Evolutionary conservation across 352 stramenopile species (phyloP), one percentile per base, ranked within the genome.

Genomic region (Lagenidium sp.): DNA sequence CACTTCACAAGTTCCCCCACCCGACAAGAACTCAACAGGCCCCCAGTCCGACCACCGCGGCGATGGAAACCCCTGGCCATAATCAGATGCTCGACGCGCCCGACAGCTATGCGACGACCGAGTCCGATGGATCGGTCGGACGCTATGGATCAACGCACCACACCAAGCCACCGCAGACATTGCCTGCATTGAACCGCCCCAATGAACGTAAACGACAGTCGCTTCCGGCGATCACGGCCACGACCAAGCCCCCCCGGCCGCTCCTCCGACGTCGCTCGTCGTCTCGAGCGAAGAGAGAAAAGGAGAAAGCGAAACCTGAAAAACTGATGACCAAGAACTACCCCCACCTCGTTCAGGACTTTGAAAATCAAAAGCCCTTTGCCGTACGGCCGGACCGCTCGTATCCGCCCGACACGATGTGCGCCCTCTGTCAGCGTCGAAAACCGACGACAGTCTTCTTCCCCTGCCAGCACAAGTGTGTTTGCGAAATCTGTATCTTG

Each of bases 381-480:
- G 72, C 60, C 28, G 63, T 61, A 13, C 64, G 46, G 6, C 53
- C 57, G 4, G 62, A 81, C 39, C 62, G 69, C 21, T 56, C 55
- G 29, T 86, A 76, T 24, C 52, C 54, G 4, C 10, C 16, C 6
- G 55, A 68, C 6, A 65, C 60, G 5, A 43, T 49, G 8, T 86
- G 73, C 22, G 60, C 76, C 12, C 63, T 79, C 36, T 83, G 73
- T 42, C 52, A 63, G 29, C 44, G 46, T 13, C 21, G 53, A 1
- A 40, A 21, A 18, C 68, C 63, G 1, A 64, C 36, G 0, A 58
- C 58, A 21, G 68, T 84, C 6, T 68, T 84, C 49, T 84, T 78
- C 53, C 68, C 68, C 15, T 86, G 74, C 23, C 64, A 84, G 50
- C 74, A 86, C 57, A 65, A 72, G 50, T 81, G 68, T 44, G 65